phyloP scores from a whole-genome alignment of 83 land plant species.

The Diphasiastrum complanatum region DNA sequence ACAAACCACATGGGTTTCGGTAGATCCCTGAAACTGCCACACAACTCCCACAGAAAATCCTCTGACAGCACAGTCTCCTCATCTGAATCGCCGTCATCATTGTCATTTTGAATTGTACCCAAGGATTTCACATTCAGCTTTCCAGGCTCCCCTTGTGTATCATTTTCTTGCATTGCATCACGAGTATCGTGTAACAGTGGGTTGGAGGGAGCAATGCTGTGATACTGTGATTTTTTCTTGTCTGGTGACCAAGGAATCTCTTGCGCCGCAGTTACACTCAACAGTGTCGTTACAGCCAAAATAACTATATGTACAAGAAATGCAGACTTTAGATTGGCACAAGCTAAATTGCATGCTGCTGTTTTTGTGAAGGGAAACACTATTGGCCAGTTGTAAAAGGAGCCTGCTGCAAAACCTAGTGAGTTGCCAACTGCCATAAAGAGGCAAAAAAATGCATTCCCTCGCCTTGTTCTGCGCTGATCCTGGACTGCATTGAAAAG shows the following conservation, averaged over 20 bases:
- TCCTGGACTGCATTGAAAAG: constrained; percentile 47
- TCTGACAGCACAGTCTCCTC: not conserved
- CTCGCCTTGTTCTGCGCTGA: constrained; percentile 65
- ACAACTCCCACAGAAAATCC: constrained; percentile 6
- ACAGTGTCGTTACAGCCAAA: constrained; percentile 45
- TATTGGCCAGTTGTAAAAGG: constrained; percentile 56
- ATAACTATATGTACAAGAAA: constrained; percentile 57
- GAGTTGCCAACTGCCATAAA: constrained; percentile 92
- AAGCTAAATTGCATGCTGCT: constrained; percentile 46
- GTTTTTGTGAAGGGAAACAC: constrained; percentile 70
- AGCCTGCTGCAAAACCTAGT: constrained; percentile 85
- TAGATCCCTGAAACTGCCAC: not conserved
- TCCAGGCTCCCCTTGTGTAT: no score
- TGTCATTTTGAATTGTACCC: no score
- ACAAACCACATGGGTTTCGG: constrained; percentile 6
- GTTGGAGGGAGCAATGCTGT: no score
- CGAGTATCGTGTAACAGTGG: no score
- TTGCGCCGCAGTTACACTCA: constrained; percentile 67
- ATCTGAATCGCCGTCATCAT: not conserved
- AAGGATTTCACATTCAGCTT: no score
- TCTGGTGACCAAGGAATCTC: no score
- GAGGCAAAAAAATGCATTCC: constrained; percentile 79
- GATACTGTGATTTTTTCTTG: no score
- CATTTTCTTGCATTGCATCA: no score
- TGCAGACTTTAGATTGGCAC: constrained; percentile 91